Conservation (phyloP, 768 basidiomycete genomes). For the Psilocybe sp. region DNA sequence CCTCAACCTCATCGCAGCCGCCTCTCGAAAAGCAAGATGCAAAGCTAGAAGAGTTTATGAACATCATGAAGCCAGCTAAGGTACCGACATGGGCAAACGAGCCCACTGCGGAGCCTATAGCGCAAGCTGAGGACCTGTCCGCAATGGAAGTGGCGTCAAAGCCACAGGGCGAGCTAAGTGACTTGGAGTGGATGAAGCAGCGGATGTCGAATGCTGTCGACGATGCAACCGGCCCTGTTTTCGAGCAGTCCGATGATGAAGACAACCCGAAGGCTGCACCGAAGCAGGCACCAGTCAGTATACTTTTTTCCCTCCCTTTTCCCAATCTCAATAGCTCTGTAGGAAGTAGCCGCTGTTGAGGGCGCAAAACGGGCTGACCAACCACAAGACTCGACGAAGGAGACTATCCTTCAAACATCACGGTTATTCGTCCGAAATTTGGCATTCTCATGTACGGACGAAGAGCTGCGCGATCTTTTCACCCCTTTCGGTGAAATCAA, state of each 20-base stretch:
- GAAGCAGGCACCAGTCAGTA: slow-evolving; percentile 1
- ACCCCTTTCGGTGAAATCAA: slow-evolving; percentile 65
- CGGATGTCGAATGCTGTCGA: slow-evolving; percentile 53
- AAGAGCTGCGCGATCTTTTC: slow-evolving; percentile 68
- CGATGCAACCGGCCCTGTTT: slow-evolving; percentile 38
- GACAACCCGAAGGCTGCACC: slow-evolving; percentile 13
- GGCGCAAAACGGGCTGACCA: slow-evolving; percentile 11
- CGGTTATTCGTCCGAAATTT: slow-evolving; percentile 94
- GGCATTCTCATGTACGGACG: slow-evolving; percentile 77
- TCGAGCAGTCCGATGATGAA: slow-evolving; percentile 64
- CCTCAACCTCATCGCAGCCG: background rate
- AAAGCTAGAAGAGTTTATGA: slow-evolving; percentile 64
- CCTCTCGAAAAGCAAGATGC: slow-evolving; percentile 28
- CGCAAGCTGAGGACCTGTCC: slow-evolving; percentile 6
- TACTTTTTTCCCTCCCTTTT: too few relatives aligned
- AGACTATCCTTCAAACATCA: slow-evolving; percentile 68
- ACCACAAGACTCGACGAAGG: slow-evolving; percentile 35
- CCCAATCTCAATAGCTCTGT: too few relatives aligned
- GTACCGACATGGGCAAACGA: slow-evolving; percentile 69
- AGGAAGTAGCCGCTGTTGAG: too few relatives aligned
- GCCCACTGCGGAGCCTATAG: slow-evolving; percentile 12
- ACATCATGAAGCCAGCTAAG: slow-evolving; percentile 71
- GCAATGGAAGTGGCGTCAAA: slow-evolving; percentile 8
- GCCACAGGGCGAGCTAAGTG: slow-evolving; percentile 44
- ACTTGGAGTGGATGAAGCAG: slow-evolving; percentile 73